Base-by-base conservation (phyloP, 2,329 filamentous ascomycete species). In the Fusarium robinianum region DNA sequence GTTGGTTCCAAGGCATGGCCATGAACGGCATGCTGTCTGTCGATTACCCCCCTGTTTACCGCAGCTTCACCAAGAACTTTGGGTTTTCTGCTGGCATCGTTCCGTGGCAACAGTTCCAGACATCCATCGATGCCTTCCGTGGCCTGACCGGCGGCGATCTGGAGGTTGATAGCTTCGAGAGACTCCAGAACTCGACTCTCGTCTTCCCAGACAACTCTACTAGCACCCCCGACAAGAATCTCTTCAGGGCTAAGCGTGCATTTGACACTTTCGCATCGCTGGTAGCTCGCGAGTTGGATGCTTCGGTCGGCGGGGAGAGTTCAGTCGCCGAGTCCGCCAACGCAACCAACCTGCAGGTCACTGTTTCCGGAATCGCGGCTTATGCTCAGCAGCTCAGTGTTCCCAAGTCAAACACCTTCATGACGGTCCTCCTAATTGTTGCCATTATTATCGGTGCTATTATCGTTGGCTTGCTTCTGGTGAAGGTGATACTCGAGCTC, bases 1-100 rank as follows among this genome's bases (percentile, higher is more conserved):
- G 85, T 50, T 95, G 88, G 81, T 96, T 97, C 68, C 91, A 97
- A 70, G 85, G 87, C 35, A 87, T 97, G 77, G 90, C 94, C 18
- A 87, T 94, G 75, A 96, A 94, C 68, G 91, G 94, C 55, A 97
- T 97, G 94, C 78, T 96, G 66, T 95, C 88, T 47, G 91, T 95
- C 60, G 81, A 85, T 60, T 90, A 96, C 57, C 94, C 94, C 4
- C 76, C 82, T 23, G 83, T 97, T 24, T 97, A 97, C 72, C 83
- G 85, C 57, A 92, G 84, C 66, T 99, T 96, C 70, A 75, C 87
- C 51, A 88, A 88, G 72, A 97, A 97, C 72, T 97, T 99, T 67
- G 91, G 78, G 32, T 97, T 96, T 75, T 92, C 89, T 53, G 87
- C 85, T 18, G 90, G 90, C 36, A 72, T 97, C 44, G 77, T 97